Evolutionary conservation across 169 alveolate genomes (phyloP).

Genomic region (Perkinsus marinus): DNA sequence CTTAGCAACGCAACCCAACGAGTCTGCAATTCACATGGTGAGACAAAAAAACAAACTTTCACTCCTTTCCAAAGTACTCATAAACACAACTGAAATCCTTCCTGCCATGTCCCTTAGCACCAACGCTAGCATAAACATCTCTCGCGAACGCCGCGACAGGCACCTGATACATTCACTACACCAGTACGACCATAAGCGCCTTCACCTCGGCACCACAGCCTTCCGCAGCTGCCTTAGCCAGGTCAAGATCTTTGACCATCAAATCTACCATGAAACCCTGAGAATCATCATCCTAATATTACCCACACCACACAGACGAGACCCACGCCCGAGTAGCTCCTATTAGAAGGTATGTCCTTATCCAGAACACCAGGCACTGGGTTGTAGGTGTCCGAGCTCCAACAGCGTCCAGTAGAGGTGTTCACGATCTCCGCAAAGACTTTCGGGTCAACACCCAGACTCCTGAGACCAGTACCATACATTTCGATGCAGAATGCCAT

Average conservation of each 20-base stretch:
- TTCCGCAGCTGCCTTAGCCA: constrained; percentile 40
- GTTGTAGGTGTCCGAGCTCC: constrained; percentile 39
- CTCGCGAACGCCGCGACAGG: not conserved
- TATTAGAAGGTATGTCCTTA: constrained; percentile 31
- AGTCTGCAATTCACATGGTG: no score
- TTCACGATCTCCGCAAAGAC: constrained; percentile 27
- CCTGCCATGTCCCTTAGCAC: not conserved
- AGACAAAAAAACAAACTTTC: not conserved
- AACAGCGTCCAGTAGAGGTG: constrained; percentile 35
- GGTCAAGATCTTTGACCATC: constrained; percentile 37
- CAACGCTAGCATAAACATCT: not conserved
- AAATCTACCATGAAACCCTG: constrained; percentile 36
- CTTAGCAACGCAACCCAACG: no score
- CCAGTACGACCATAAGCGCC: not conserved
- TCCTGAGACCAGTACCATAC: no score
- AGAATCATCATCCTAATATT: no score
- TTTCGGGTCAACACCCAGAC: constrained; percentile 42
- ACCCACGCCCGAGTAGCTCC: constrained; percentile 24
- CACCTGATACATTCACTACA: not conserved
- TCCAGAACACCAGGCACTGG: constrained; percentile 53
- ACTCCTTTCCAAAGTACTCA: not conserved
- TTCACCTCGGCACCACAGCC: not conserved
- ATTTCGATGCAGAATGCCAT: no score
- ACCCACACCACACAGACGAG: not conserved
- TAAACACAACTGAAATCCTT: not conserved